phyloP scores from a whole-genome alignment of 1,284 basidiomycete species.

The Inonotus hispidus region DNA sequence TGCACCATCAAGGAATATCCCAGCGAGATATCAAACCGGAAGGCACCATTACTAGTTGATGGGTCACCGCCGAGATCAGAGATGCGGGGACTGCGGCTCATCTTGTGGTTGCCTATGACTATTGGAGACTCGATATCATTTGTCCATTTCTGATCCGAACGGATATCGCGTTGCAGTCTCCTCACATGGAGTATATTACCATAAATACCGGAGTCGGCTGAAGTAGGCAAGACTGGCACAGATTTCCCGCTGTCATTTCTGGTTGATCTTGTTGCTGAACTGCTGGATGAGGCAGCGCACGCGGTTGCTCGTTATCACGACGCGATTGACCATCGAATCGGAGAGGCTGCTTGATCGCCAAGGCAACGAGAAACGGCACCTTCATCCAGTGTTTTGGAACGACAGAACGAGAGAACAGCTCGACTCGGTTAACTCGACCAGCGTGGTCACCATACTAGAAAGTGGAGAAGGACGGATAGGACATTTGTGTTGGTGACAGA shows the following conservation, averaged over 20 bases:
- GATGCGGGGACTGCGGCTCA: background rate
- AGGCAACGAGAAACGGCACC: constrained; percentile 1
- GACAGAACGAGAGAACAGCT: background rate
- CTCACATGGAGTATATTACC: background rate
- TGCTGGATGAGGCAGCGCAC: background rate
- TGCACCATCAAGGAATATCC: background rate
- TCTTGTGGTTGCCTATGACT: background rate
- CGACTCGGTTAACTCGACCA: background rate
- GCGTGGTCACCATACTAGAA: background rate
- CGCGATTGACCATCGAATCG: background rate
- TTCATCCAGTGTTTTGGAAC: constrained; percentile 2
- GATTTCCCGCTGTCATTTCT: constrained; percentile 2
- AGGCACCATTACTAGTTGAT: background rate
- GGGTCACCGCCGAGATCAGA: background rate
- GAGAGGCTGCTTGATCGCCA: background rate
- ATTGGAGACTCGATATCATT: background rate
- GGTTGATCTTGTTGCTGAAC: background rate
- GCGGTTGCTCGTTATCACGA: background rate
- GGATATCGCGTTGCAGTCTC: background rate
- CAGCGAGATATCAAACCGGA: background rate
- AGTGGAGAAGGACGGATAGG: background rate
- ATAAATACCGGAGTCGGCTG: no score
- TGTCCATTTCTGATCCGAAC: background rate
- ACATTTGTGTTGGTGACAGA: background rate
- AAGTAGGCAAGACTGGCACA: background rate